These are phyloP conservation scores for Theileria parva DNA, from an alignment of 169 alveolate species.

Conservation along the genomic window DNA sequence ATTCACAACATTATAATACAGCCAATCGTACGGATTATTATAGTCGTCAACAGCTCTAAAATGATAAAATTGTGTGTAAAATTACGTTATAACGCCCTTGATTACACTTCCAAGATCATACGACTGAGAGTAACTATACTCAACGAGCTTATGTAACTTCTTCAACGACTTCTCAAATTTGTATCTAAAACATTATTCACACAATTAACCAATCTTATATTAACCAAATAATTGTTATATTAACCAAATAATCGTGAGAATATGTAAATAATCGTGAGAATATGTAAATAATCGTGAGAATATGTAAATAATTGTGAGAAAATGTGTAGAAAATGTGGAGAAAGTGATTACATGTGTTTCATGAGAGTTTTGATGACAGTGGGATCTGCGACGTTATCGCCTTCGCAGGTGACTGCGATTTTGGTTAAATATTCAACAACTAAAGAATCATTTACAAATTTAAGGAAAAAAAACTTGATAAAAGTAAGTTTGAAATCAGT, in stretches of 20 bases:
- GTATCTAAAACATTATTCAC: slow-evolving; percentile 14
- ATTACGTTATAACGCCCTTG: slow-evolving; percentile 53
- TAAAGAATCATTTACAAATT: neutral
- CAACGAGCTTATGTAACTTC: slow-evolving; percentile 21
- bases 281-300: too few relatives aligned
- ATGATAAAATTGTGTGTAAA: neutral
- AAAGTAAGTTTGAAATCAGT: slow-evolving; percentile 15
- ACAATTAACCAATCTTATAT: too few relatives aligned
- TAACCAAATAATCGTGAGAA: too few relatives aligned
- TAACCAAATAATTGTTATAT: too few relatives aligned
- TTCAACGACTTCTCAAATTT: slow-evolving; percentile 50
- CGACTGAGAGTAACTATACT: slow-evolving; percentile 2
- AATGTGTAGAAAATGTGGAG: too few relatives aligned
- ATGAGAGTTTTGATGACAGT: slow-evolving; percentile 34
- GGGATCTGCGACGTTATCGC: slow-evolving; percentile 24
- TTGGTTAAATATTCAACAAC: slow-evolving; percentile 66
- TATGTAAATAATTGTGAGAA: too few relatives aligned
- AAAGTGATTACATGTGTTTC: slow-evolving; percentile 48
- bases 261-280: too few relatives aligned
- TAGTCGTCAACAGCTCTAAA: slow-evolving; percentile 62
- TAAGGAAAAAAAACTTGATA: slow-evolving; percentile 8
- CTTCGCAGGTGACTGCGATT: slow-evolving; percentile 56
- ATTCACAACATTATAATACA: slow-evolving; percentile 18
- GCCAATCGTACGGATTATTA: slow-evolving; percentile 64
- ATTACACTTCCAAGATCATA: slow-evolving; percentile 31